Evolutionary conservation across 2,329 filamentous ascomycete species (phyloP).

Genomic region (Aphanoascus verrucosus): DNA sequence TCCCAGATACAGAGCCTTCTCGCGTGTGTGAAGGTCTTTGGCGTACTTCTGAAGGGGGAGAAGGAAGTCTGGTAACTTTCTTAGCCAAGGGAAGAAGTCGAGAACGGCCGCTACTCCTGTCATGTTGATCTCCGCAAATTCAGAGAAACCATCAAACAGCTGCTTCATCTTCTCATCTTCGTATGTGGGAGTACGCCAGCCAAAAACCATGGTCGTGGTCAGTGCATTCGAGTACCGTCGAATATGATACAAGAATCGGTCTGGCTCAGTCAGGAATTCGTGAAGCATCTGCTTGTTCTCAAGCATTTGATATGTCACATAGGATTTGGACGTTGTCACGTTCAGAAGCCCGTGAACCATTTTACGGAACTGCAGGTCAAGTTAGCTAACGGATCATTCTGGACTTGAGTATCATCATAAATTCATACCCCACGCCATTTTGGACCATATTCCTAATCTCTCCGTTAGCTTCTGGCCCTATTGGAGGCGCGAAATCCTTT

Average conservation of each 20-base stretch:
- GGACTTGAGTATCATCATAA: not conserved
- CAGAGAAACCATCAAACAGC: slow-evolving; percentile 15
- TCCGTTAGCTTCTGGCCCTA: not conserved
- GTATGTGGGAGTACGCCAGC: slow-evolving; percentile 34
- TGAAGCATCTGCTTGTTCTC: slow-evolving; percentile 45
- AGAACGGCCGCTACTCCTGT: slow-evolving; percentile 14
- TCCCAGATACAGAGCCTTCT: slow-evolving; percentile 5
- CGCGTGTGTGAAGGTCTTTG: slow-evolving; percentile 9
- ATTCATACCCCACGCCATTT: slow-evolving; percentile 19
- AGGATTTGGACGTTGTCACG: slow-evolving; percentile 37
- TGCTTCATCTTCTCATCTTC: slow-evolving; percentile 36
- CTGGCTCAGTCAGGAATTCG: slow-evolving; percentile 38
- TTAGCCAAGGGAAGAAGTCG: slow-evolving; percentile 17
- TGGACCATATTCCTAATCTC: slow-evolving; percentile 20
- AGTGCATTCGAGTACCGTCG: slow-evolving; percentile 41
- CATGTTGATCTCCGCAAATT: slow-evolving; percentile 15
- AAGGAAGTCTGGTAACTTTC: slow-evolving; percentile 17
- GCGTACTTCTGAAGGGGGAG: slow-evolving; percentile 9
- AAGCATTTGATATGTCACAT: slow-evolving; percentile 47
- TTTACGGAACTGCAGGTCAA: slow-evolving; percentile 20
- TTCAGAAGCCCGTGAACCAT: slow-evolving; percentile 41
- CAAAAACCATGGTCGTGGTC: slow-evolving; percentile 43
- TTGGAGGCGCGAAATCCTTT: not conserved
- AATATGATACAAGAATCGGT: slow-evolving; percentile 36
- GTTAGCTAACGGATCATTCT: not conserved